A percentile compares a stretch with the other conserved stretches of the same genome.
Conservation (phyloP, 305 asterid species). For the Solanum hybrid region DNA sequence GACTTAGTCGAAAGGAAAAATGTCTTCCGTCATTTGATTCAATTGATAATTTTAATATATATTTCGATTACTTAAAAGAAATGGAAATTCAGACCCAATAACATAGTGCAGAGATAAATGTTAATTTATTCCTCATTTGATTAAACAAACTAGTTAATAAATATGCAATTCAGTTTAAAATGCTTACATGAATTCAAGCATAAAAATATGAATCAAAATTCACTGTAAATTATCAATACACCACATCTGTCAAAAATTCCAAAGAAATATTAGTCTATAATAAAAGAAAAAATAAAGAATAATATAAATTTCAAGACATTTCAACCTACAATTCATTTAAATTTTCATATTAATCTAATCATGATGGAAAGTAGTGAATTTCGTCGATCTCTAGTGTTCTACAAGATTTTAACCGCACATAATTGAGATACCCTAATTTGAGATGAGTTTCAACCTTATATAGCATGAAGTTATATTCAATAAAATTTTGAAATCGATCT, state of each 20-base stretch:
- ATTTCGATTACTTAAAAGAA: background rate
- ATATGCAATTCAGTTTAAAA: no score
- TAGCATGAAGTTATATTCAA: background rate
- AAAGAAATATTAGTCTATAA: no score
- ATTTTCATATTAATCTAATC: background rate
- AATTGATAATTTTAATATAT: background rate
- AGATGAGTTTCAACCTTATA: background rate
- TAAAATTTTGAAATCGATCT: background rate
- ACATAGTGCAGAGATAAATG: background rate
- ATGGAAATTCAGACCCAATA: background rate
- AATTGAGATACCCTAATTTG: background rate
- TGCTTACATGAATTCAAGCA: background rate
- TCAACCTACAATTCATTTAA: background rate
- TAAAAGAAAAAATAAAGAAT: no score
- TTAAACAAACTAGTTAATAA: no score
- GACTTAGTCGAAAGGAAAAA: background rate
- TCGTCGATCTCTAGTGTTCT: background rate
- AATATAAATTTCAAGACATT: background rate
- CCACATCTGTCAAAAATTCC: background rate
- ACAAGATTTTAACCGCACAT: background rate
- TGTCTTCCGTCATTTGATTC: background rate
- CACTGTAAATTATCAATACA: no score
- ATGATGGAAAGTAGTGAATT: background rate
- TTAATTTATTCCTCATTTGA: background rate
- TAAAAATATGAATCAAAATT: background rate